phyloP scores from a whole-genome alignment of 2,329 filamentous ascomycete species.

The Paraphoma sp. region DNA sequence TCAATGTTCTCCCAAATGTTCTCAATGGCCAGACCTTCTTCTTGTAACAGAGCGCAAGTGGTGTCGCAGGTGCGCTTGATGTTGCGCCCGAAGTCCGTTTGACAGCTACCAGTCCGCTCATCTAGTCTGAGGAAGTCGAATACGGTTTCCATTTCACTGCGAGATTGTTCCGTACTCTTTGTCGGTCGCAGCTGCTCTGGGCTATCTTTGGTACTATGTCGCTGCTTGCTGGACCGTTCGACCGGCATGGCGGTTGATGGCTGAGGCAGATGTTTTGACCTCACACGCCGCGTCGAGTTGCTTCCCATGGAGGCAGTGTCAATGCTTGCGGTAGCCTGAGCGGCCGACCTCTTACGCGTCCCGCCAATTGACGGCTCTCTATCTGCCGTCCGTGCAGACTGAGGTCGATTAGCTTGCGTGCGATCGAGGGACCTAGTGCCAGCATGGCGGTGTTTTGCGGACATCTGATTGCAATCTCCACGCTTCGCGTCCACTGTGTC shows the following conservation, averaged over 20 bases:
- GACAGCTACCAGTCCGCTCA: slow-evolving; percentile 22
- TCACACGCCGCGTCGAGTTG: too few species aligned
- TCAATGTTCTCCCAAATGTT: slow-evolving; percentile 11
- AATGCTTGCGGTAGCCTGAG: too few species aligned
- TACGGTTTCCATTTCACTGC: slow-evolving; percentile 19
- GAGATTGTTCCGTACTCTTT: not conserved
- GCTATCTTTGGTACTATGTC: slow-evolving; percentile 2
- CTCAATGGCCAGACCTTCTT: slow-evolving; percentile 11
- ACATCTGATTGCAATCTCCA: too few species aligned
- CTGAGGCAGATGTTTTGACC: not conserved
- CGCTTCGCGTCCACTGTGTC: too few species aligned
- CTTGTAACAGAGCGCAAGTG: not conserved
- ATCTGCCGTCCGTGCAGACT: too few species aligned
- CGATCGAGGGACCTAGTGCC: too few species aligned
- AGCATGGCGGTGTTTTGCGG: too few species aligned
- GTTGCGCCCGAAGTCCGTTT: slow-evolving; percentile 16
- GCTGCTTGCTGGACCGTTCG: not conserved
- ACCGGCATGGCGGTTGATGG: not conserved
- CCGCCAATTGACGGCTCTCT: too few species aligned
- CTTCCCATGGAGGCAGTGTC: too few species aligned
- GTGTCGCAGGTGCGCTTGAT: slow-evolving; percentile 22
- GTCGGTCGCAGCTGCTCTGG: slow-evolving; percentile 1
- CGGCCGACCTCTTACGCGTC: too few species aligned
- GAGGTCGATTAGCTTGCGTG: too few species aligned
- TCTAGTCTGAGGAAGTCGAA: slow-evolving; percentile 29